Base-by-base conservation (phyloP, 73 alveolate species). In the Paraurostyla sp. region DNA sequence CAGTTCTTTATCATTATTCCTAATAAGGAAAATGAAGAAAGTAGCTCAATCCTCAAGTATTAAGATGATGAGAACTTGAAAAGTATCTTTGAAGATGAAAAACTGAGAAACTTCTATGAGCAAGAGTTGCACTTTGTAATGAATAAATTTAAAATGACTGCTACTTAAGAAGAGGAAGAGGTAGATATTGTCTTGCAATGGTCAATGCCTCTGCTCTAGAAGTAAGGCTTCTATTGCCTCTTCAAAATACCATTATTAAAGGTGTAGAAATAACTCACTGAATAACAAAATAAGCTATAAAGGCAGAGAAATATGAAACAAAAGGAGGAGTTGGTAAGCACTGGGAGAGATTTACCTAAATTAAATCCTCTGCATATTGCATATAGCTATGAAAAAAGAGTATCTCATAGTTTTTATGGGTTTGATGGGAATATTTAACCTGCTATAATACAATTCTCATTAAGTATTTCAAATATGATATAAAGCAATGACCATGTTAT, bases 41-140 rank as follows among this genome's bases (percentile, higher is more conserved):
- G 58, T 23, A 15, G 45, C 15, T 58, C 82, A 15, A 62, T 82
- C 0, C 45, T 71, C n/a, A n/a, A n/a, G 49, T 45, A 60, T 30
- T 51, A 76, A n/a, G 52, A 83, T 16, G 52, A 40, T 0, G 20
- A 42, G 35, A 27, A 69, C 33, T 0, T 51, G 25, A 30, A 9
- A 18, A 50, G 76, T 27, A 56, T 87, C 38, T 7, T 56, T 15
- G 89, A 87, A 75, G 62, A 87, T n/a, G 90, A 40, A 38, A 46
- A 41, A n/a, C 6, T 33, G 76, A 49, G 52, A 25, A 71, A 54
- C 76, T 87, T 76, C 46, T 76, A 75, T 25, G 90, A 76, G 0
- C 38, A 87, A 76, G 93, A 87, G 60, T 30, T 71, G 9, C 20
- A 29, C 33, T 76, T 54, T 83, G 76, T 87, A 25, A 40, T 75